phyloP scores from a whole-genome alignment of 2,329 filamentous ascomycete species.

The Dothistroma septosporum region DNA sequence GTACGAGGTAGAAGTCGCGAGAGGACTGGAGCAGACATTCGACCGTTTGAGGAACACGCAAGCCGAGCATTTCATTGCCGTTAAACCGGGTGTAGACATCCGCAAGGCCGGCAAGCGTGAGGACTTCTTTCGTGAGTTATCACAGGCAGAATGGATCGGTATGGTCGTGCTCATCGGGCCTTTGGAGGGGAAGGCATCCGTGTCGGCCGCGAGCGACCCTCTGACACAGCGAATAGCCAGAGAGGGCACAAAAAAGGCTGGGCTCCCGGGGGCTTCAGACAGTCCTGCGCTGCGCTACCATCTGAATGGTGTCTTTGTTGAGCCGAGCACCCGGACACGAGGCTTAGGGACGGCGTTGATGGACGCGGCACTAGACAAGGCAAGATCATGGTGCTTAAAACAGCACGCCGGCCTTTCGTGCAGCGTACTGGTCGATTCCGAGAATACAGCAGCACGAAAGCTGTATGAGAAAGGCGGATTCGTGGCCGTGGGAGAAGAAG shows the following conservation, averaged over 20 bases:
- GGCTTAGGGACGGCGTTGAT: constrained; percentile 32
- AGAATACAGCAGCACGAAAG: constrained; percentile 26
- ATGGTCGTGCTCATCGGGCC: constrained; percentile 30
- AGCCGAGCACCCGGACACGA: constrained; percentile 22
- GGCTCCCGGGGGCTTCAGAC: background rate
- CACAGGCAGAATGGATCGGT: constrained; percentile 25
- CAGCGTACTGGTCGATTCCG: constrained; percentile 25
- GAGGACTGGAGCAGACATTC: constrained; percentile 20
- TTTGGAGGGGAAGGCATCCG: background rate
- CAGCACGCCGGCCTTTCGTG: constrained; percentile 8
- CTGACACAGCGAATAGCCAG: constrained; percentile 2
- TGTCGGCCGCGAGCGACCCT: constrained; percentile 21
- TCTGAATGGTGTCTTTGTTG: constrained; percentile 32
- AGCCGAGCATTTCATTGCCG: constrained; percentile 27
- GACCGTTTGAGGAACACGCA: constrained; percentile 27
- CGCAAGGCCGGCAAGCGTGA: background rate
- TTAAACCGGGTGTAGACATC: background rate
- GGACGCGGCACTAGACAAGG: constrained; percentile 25
- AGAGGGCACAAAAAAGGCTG: background rate
- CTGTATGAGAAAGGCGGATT: constrained; percentile 33
- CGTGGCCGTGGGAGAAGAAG: constrained; percentile 20
- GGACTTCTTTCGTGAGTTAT: constrained; percentile 7
- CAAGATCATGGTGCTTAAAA: constrained; percentile 4
- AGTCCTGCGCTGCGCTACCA: constrained; percentile 18
- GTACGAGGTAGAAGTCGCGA: constrained; percentile 27